Evolutionary conservation across 2,329 filamentous ascomycete species (phyloP).

Genomic region (Sphaerulina populicola): DNA sequence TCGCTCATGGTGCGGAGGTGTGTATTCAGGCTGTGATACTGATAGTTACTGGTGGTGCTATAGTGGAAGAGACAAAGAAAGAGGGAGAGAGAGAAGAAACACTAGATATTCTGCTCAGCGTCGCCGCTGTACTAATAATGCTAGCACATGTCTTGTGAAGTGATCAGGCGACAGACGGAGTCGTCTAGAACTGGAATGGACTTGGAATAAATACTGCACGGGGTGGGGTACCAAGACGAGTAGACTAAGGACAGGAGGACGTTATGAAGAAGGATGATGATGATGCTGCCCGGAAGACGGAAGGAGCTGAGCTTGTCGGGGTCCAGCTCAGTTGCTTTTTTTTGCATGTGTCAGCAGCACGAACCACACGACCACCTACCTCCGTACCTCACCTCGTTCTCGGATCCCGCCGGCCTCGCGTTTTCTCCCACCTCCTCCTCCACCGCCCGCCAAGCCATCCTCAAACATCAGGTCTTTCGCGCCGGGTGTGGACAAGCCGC

Average conservation of each 20-base stretch:
- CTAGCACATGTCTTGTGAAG: conserved; percentile 5
- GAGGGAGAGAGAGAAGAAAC: neutral
- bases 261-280: too few relatives aligned
- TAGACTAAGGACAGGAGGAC: too few relatives aligned
- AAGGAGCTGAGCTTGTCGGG: neutral
- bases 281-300: too few relatives aligned
- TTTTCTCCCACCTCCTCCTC: neutral
- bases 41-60: neutral
- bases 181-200: neutral
- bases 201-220: too few relatives aligned
- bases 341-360: conserved; percentile 5
- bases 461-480: neutral
- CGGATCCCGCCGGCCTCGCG: neutral
- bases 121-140: conserved; percentile 4
- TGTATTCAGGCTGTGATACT: neutral
- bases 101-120: conserved; percentile 4
- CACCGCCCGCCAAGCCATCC: neutral
- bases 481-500: neutral
- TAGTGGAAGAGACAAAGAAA: neutral
- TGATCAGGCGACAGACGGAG: conserved; percentile 6
- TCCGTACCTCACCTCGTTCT: neutral
- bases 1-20: conserved; percentile 13
- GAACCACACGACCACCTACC: neutral
- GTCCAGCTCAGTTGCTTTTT: neutral
- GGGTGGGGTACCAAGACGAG: too few relatives aligned